Conservation (phyloP, 192 early-diverging fungal species). For the Mortierella claussenii region DNA sequence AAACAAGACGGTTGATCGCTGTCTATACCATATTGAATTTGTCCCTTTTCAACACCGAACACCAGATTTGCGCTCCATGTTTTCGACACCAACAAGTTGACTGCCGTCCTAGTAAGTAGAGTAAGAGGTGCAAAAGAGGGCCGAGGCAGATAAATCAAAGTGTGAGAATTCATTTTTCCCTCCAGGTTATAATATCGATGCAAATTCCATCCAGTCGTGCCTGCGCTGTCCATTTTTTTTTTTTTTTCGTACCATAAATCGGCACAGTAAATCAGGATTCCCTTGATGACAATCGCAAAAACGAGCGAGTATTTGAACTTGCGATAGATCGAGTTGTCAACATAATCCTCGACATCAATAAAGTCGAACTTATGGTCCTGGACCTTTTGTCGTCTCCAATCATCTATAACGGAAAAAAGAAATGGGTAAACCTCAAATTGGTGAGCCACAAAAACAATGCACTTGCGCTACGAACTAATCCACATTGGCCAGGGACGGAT, state of each 20-base stretch:
- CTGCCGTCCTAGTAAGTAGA: conserved; percentile 26
- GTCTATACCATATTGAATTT: conserved; percentile 6
- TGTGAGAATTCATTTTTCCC: too few species aligned
- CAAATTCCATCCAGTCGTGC: too few species aligned
- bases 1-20: neutral
- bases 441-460: too few species aligned
- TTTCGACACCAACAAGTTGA: conserved; percentile 41
- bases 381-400: conserved; percentile 84
- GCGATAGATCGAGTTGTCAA: conserved; percentile 47
- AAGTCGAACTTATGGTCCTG: conserved; percentile 91
- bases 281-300: conserved; percentile 75
- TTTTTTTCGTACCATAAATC: conserved; percentile 68
- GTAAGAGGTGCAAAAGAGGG: too few species aligned
- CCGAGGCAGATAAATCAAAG: too few species aligned
- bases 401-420: conserved; percentile 45
- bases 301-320: conserved; percentile 67
- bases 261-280: conserved; percentile 81
- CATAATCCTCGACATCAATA: conserved; percentile 83
- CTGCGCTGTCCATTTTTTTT: neutral
- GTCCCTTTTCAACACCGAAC: conserved; percentile 1
- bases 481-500: too few species aligned
- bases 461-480: too few species aligned
- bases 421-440: neutral
- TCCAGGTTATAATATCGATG: too few species aligned
- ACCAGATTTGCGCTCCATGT: conserved; percentile 25